phyloP scores from a whole-genome alignment of 108 stramenopile species.

The Cylindrotheca fusiformis region DNA sequence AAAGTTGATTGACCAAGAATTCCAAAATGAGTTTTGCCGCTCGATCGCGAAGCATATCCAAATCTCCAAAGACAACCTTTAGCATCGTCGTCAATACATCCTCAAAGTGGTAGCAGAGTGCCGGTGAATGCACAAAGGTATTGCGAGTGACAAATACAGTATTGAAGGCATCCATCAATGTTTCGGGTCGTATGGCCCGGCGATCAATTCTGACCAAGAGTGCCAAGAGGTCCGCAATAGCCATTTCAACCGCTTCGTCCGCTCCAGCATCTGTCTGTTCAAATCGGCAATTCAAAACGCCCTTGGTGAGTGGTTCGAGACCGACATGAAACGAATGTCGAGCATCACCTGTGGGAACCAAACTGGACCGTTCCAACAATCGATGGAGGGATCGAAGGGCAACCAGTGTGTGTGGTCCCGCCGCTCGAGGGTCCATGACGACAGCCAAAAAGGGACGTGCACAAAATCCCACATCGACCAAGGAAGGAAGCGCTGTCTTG shows the following conservation, averaged over 20 bases:
- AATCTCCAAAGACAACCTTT: constrained; percentile 48
- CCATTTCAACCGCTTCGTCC: constrained; percentile 93
- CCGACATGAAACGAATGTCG: constrained; percentile 14
- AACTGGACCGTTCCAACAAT: constrained; percentile 48
- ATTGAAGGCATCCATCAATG: constrained; percentile 73
- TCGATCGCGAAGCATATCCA: constrained; percentile 22
- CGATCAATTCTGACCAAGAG: constrained; percentile 48
- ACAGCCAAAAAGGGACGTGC: constrained; percentile 80
- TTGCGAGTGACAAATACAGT: constrained; percentile 79
- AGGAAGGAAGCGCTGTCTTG: not conserved
- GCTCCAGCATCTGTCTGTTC: constrained; percentile 88
- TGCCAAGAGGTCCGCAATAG: constrained; percentile 78
- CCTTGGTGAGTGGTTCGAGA: constrained; percentile 39
- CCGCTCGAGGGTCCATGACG: constrained; percentile 79
- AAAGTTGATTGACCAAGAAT: constrained; percentile 71
- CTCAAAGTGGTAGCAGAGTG: constrained; percentile 82
- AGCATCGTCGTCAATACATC: constrained; percentile 68
- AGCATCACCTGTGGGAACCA: constrained; percentile 22
- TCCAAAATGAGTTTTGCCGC: constrained; percentile 51
- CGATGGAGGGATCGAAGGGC: constrained; percentile 73
- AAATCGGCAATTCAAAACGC: constrained; percentile 76
- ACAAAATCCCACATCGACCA: constrained; percentile 37
- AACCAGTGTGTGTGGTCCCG: constrained; percentile 84
- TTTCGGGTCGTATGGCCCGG: constrained; percentile 39
- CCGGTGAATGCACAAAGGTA: constrained; percentile 79